Evolutionary conservation across 1,284 basidiomycete genomes (phyloP), one percentile per base, ranked within the genome.

Genomic region (Porogramme epimiltina): DNA sequence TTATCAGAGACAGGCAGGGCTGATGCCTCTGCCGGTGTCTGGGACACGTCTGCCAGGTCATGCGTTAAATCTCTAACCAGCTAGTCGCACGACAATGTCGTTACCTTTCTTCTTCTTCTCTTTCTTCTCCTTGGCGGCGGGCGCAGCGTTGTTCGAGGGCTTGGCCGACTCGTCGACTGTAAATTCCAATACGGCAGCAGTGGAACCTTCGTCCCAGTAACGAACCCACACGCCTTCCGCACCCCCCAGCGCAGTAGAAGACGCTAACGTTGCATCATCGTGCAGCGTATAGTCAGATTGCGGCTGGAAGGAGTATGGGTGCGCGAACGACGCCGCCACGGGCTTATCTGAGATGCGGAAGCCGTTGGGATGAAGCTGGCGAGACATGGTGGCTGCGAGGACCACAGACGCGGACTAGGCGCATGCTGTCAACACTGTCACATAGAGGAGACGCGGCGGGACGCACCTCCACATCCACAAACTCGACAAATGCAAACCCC

Each of bases 401-500:
- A 93, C 84, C 1, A 81, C 74, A 2, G 87, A 79, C 47, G 90
- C 87, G 45, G 82, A 82, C 88, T 91, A 38, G n/a, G n/a, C 23
- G 42, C 58, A 45, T 45, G 18, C 47, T 48, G 49, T 59, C 26
- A 62, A 51, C 42, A 59, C 34, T 25, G 40, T 33, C 47, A 18
- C 24, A 36, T 31, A 39, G 13, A 1, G 15, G 9, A 25, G 20
- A 23, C 45, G 15, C 39, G 15, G 11, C 5, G 42, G 46, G 5
- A 66, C 74, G 58, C 70, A 94, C 93, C 77, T 88, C 82, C 6
- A 86, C 70, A 57, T 94, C 91, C 25, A 89, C 76, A 62, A 96
- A 91, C 65, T 97, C 93, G 13, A 95, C 89, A 66, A 98, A 98
- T 0, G 90, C 86, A 67, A 94, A 95, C 15, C 95, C 91, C 80